Evolutionary conservation across 306 rosid genomes (phyloP).

Genomic region (Vachellia pachyceras): DNA sequence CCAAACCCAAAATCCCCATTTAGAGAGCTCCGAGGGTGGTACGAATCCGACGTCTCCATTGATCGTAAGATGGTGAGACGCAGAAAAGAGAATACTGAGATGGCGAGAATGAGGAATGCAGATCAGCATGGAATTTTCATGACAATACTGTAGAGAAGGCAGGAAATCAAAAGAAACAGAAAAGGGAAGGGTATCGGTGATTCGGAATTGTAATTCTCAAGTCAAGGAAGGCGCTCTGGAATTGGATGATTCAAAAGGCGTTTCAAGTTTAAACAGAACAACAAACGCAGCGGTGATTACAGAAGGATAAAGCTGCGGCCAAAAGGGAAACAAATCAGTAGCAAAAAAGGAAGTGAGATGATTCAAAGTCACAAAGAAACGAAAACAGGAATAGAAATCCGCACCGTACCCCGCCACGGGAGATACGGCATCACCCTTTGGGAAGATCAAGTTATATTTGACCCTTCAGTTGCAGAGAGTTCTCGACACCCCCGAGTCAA

Average conservation of each 20-base stretch:
- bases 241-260: not conserved
- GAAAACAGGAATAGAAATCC: not conserved
- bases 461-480: not conserved
- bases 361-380: not conserved
- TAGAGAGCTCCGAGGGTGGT: constrained; percentile 54
- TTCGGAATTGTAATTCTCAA: not conserved
- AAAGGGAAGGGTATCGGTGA: not conserved
- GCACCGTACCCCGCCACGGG: not conserved
- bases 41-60: constrained; percentile 57
- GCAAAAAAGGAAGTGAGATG: too few relatives aligned
- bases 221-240: constrained; percentile 1
- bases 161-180: not conserved
- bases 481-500: not conserved
- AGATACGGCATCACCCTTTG: not conserved
- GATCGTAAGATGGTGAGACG: not conserved
- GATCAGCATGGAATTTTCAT: constrained; percentile 10
- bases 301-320: not conserved
- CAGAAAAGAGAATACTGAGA: not conserved
- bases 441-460: not conserved
- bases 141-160: not conserved
- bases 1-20: constrained; percentile 64
- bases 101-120: not conserved
- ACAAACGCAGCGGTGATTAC: constrained; percentile 1
- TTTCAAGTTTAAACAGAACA: not conserved
- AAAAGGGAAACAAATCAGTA: not conserved